phyloP scores from a whole-genome alignment of 345 rosid species.

The Salix brachista region DNA sequence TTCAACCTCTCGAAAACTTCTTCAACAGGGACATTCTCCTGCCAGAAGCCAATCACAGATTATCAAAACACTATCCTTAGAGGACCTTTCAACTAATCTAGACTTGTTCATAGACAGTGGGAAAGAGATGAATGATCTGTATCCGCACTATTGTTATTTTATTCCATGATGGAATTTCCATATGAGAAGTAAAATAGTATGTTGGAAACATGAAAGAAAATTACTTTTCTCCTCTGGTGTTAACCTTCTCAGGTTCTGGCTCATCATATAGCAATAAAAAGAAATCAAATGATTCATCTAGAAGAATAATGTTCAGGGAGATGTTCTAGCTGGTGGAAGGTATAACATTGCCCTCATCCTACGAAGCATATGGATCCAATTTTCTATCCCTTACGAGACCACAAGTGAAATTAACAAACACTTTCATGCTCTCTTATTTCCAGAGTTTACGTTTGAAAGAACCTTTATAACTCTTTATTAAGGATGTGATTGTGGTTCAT shows the following conservation, averaged over 20 bases:
- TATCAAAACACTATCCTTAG: not conserved
- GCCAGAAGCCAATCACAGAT: slow-evolving; percentile 14
- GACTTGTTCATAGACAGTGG: not conserved
- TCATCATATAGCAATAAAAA: no score
- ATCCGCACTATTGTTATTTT: no score
- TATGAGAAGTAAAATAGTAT: not conserved
- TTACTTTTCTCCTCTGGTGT: not conserved
- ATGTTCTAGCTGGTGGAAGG: not conserved
- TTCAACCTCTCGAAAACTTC: slow-evolving; percentile 51
- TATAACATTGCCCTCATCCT: not conserved
- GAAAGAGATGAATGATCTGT: not conserved
- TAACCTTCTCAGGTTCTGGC: not conserved
- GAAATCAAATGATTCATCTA: no score
- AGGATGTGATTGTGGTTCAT: no score
- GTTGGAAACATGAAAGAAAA: no score
- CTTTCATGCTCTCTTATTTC: no score
- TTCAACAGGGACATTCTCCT: slow-evolving; percentile 53
- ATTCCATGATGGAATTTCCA: not conserved
- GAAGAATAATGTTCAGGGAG: not conserved
- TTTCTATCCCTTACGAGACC: no score
- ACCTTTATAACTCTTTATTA: no score
- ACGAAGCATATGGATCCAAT: not conserved
- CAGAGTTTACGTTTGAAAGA: no score
- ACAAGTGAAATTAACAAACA: no score
- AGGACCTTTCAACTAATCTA: no score